phyloP scores from a whole-genome alignment of 768 basidiomycete genomes.

The Suillus bovinus region DNA sequence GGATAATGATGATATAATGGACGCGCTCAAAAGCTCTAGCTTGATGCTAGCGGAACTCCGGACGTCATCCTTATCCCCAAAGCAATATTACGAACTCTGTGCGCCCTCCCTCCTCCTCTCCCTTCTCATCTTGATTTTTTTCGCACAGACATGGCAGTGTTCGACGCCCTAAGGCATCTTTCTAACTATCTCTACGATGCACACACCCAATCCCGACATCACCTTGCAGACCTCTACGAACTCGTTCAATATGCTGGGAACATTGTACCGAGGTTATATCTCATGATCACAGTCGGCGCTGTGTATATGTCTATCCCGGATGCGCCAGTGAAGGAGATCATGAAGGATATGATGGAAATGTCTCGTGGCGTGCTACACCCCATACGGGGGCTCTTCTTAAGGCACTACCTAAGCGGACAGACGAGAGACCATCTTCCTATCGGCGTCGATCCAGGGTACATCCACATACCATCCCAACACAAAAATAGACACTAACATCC shows the following conservation, averaged over 20 bases:
- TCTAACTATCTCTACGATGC: constrained; percentile 97
- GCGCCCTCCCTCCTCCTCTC: constrained; percentile 23
- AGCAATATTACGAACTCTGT: constrained; percentile 99
- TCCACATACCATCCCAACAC: constrained; percentile 9
- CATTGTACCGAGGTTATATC: constrained; percentile 90
- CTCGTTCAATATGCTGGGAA: constrained; percentile 99
- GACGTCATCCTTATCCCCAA: constrained; percentile 90
- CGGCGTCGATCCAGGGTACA: constrained; percentile 81
- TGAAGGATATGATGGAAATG: constrained; percentile 99
- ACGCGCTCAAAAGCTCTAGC: constrained; percentile 95
- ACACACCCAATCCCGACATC: constrained; percentile 87
- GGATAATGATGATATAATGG: constrained; percentile 98
- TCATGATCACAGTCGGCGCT: constrained; percentile 99
- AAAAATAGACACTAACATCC: neutral
- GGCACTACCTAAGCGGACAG: constrained; percentile 96
- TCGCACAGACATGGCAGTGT: constrained; percentile 90
- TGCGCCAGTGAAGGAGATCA: constrained; percentile 97
- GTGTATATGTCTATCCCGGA: constrained; percentile 99
- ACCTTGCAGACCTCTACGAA: constrained; percentile 97
- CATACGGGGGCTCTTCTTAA: constrained; percentile 91
- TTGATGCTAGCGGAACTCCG: constrained; percentile 96
- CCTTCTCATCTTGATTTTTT: neutral
- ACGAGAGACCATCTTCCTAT: constrained; percentile 94
- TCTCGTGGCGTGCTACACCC: constrained; percentile 95
- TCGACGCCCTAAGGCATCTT: constrained; percentile 93